Evolutionary conservation across 2,329 filamentous ascomycete species (phyloP).

Genomic region (Penicillium sp.): DNA sequence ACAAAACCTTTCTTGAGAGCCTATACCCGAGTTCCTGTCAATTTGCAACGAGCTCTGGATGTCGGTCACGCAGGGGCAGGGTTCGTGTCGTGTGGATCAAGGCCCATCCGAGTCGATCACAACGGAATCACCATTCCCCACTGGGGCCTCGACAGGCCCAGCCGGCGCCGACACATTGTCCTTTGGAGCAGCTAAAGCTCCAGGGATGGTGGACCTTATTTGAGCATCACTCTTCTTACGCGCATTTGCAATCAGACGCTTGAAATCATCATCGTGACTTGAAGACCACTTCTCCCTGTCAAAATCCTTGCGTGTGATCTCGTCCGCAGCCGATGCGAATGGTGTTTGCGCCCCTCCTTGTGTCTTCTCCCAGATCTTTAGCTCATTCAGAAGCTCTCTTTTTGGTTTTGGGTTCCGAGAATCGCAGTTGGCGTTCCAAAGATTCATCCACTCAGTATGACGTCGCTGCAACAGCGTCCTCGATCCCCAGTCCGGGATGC

Average conservation of each 20-base stretch:
- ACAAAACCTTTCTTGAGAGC: background rate
- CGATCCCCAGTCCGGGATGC: constrained; percentile 68
- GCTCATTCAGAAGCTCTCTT: constrained; percentile 69
- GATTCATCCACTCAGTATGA: constrained; percentile 88
- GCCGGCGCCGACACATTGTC: constrained; percentile 2
- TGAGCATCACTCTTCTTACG: constrained; percentile 50
- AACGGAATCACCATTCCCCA: constrained; percentile 1
- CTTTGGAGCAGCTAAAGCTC: constrained; percentile 5
- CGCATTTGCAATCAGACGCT: constrained; percentile 74
- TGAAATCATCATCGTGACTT: constrained; percentile 72
- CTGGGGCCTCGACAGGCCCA: background rate
- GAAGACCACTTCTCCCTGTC: constrained; percentile 73
- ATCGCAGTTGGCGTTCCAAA: constrained; percentile 98
- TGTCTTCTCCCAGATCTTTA: constrained; percentile 83
- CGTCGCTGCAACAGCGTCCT: constrained; percentile 71
- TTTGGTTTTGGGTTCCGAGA: constrained; percentile 70
- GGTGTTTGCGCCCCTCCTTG: constrained; percentile 57
- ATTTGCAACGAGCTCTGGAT: background rate
- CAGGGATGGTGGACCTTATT: constrained; percentile 29
- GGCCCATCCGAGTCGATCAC: constrained; percentile 4
- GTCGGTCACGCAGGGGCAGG: constrained; percentile 9
- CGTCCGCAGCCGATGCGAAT: constrained; percentile 20
- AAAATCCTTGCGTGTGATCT: constrained; percentile 84
- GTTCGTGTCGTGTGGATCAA: background rate
- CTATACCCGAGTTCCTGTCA: background rate